Conservation (phyloP, 1,284 basidiomycete genomes). For the Cryptococcus wingfieldii region DNA sequence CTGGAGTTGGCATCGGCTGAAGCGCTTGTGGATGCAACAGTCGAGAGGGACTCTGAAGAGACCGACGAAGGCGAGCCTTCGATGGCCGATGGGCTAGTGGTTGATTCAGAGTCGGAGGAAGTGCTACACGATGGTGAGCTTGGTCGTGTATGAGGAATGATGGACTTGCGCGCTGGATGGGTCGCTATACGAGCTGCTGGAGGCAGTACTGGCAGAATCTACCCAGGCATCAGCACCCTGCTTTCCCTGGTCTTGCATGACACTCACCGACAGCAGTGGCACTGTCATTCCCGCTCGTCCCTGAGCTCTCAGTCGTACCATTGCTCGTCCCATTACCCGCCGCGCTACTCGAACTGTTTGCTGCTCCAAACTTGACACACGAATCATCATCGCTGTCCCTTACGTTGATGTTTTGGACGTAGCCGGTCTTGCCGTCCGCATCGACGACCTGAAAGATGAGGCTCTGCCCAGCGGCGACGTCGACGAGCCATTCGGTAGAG, state of each 20-base stretch:
- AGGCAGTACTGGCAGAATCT: background rate
- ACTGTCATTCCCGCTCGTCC: background rate
- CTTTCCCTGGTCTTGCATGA: background rate
- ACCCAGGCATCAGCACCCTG: background rate
- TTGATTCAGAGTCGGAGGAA: background rate
- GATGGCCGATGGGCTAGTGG: background rate
- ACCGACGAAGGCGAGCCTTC: background rate
- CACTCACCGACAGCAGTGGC: background rate
- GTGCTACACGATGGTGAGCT: background rate
- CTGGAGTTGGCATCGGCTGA: background rate
- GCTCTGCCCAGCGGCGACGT: conserved; percentile 23
- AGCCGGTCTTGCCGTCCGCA: conserved; percentile 30
- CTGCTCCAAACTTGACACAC: conserved; percentile 12
- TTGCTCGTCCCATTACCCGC: background rate
- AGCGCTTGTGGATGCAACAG: background rate
- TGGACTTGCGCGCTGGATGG: background rate
- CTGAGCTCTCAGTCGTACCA: background rate
- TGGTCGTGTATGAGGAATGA: background rate
- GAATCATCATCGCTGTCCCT: conserved; percentile 23
- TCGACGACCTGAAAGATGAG: conserved; percentile 45
- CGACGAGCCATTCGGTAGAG: conserved; percentile 35
- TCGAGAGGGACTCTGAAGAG: background rate
- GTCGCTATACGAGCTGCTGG: background rate
- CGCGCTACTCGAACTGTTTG: background rate
- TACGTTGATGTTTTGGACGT: conserved; percentile 43